Conservation (phyloP, 2,329 filamentous ascomycete species). For the Knufia petricola region DNA sequence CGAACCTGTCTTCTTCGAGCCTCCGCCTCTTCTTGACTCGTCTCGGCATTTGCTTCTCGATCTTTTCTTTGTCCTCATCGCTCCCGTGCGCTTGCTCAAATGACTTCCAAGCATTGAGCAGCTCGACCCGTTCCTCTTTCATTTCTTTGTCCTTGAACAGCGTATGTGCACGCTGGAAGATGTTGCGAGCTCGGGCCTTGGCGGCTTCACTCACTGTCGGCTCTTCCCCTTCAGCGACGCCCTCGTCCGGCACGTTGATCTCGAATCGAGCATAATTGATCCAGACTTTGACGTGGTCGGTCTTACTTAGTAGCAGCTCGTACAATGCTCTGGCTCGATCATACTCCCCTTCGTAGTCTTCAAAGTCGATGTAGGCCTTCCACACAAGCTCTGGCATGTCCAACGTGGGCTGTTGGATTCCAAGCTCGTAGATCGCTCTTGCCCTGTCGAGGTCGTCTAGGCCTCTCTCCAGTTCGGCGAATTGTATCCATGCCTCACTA, state of each 20-base stretch:
- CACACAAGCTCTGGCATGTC: constrained; percentile 97
- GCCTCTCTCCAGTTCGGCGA: constrained; percentile 83
- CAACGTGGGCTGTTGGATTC: constrained; percentile 67
- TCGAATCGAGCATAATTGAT: constrained; percentile 98
- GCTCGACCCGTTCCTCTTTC: constrained; percentile 83
- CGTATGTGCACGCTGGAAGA: constrained; percentile 80
- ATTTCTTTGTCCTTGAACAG: constrained; percentile 81
- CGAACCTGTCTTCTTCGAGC: constrained; percentile 84
- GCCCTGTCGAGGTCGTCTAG: constrained; percentile 83
- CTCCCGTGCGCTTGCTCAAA: constrained; percentile 83
- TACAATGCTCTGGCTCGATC: constrained; percentile 72
- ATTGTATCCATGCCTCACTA: constrained; percentile 91
- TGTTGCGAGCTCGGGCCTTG: constrained; percentile 66
- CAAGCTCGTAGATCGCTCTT: constrained; percentile 84
- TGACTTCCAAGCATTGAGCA: constrained; percentile 84
- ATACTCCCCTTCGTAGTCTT: constrained; percentile 90
- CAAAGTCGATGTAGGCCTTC: constrained; percentile 98
- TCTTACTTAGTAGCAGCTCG: constrained; percentile 84
- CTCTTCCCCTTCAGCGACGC: constrained; percentile 53
- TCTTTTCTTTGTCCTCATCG: constrained; percentile 63
- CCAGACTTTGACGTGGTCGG: constrained; percentile 99
- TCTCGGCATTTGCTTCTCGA: constrained; percentile 89
- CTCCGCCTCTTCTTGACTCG: constrained; percentile 78
- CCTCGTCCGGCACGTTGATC: constrained; percentile 75
- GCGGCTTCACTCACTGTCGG: constrained; percentile 66